Conservation (phyloP, 805 yeast genomes). For the Saturnispora mendoncae region DNA sequence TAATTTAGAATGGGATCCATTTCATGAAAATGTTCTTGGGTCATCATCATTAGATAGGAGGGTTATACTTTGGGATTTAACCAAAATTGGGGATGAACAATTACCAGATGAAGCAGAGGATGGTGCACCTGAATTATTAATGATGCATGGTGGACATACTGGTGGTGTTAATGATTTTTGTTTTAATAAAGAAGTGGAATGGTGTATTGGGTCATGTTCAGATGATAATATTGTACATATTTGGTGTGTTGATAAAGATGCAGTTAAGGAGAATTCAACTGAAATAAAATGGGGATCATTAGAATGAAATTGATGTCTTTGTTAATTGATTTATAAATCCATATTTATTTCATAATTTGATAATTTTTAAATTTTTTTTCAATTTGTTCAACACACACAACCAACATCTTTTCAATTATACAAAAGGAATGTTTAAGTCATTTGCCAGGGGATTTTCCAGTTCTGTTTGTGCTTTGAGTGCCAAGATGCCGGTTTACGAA, state of each 20-base stretch:
- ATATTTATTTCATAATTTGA: too few species aligned
- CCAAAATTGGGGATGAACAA: slow-evolving; percentile 76
- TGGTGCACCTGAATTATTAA: slow-evolving; percentile 78
- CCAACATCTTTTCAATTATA: background rate
- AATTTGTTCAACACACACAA: background rate
- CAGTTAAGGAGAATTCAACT: slow-evolving; percentile 19
- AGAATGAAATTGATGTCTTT: background rate
- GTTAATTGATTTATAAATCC: background rate
- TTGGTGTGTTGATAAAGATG: slow-evolving; percentile 39
- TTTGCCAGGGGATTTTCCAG: slow-evolving; percentile 10
- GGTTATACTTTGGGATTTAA: slow-evolving; percentile 72
- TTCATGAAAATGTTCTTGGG: slow-evolving; percentile 66
- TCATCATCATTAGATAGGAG: slow-evolving; percentile 73
- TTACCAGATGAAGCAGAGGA: slow-evolving; percentile 83
- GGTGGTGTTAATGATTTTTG: slow-evolving; percentile 66
- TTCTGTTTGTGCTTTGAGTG: background rate
- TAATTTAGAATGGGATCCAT: slow-evolving; percentile 69
- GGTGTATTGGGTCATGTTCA: slow-evolving; percentile 62
- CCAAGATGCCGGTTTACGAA: slow-evolving; percentile 33
- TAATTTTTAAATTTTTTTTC: too few species aligned
- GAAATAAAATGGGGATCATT: slow-evolving; percentile 8
- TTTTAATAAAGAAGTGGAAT: slow-evolving; percentile 63
- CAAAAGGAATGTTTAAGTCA: slow-evolving; percentile 2
- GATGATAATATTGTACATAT: slow-evolving; percentile 54
- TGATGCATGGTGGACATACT: slow-evolving; percentile 92